Percentiles rank a stretch among this genome's conserved stretches.
phyloP scores from a whole-genome alignment of 345 rosid species.

The Rhodamnia argentea region DNA sequence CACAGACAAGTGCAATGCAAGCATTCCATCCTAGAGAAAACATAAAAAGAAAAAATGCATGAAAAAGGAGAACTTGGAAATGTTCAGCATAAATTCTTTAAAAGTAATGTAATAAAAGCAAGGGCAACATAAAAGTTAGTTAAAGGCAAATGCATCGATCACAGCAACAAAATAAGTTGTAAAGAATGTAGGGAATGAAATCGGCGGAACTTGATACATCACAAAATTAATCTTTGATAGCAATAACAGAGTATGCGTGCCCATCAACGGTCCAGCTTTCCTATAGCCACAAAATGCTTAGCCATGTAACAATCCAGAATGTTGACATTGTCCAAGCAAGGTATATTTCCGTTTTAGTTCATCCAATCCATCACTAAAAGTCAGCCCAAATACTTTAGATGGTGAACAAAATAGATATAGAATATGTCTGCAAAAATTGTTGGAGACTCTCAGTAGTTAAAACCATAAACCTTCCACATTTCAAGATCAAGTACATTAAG shows the following conservation, averaged over 20 bases:
- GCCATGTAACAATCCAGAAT: not conserved
- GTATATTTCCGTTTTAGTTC: not conserved
- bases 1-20: conserved; percentile 92
- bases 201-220: not conserved
- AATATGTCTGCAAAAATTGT: not conserved
- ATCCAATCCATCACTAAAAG: not conserved
- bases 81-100: not conserved
- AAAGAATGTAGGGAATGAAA: not conserved
- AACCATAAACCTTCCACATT: not conserved
- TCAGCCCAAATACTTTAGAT: not conserved
- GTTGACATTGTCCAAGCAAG: not conserved
- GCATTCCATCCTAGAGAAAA: conserved; percentile 86
- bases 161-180: not conserved
- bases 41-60: not conserved
- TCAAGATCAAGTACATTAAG: not conserved
- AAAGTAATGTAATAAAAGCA: not conserved
- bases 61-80: not conserved
- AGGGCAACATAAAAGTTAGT: not conserved
- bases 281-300: not conserved
- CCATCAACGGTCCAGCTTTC: not conserved
- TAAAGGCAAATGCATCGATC: not conserved
- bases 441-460: not conserved
- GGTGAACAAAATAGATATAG: not conserved
- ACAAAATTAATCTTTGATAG: not conserved
- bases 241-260: not conserved